Base-by-base conservation (phyloP, 1,139 yeast genomes). In the Taiozyma sp. region DNA sequence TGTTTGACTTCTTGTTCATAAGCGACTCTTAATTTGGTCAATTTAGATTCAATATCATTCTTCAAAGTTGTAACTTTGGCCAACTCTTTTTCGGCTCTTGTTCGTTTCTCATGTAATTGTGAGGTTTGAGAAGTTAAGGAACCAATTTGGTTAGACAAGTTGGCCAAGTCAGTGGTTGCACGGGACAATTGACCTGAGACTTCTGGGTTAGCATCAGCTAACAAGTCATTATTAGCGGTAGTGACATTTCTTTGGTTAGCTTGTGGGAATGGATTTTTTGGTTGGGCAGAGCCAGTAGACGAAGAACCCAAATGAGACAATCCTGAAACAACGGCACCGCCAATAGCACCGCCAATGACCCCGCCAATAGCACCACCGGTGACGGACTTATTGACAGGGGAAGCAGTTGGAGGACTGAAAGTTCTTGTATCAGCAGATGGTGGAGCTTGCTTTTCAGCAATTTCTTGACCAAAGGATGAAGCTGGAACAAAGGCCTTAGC, bases 101-200 rank as follows among this genome's bases (percentile, higher is more conserved):
- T 74, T 57, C 90, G 85, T 69, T 85, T 87, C 36, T 83, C 87
- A 55, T 83, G 84, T 36, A 88, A 75, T 19, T 76, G 78, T 0
- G 87, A 74, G 2, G 96, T 87, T 69, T 92, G 97, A 23, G 79
- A 71, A 2, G 91, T 79, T 57, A 91, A 75, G 0, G 96, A 86
- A 55, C 83, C 83, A 54, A 90, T 84, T 70, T 92, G 97, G 62
- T 86, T 89, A 1, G 96, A 87, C 47, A 87, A 76, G 61, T 92
- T 90, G 19, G 96, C 97, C 67, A 89, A 78, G 60, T 90, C 97
- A 4, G 93, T 81, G 16, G 95, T 83, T 4, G 96, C 92, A 56
- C 81, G 81, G 0, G 96, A 83, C 47, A 90, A 73, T 63, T 86
- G 83, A 28, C 84, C 82, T 1, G 90, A 79, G 6, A 81, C 75